Evolutionary conservation across 306 rosid species (phyloP).

Genomic region (Casuarina glauca): DNA sequence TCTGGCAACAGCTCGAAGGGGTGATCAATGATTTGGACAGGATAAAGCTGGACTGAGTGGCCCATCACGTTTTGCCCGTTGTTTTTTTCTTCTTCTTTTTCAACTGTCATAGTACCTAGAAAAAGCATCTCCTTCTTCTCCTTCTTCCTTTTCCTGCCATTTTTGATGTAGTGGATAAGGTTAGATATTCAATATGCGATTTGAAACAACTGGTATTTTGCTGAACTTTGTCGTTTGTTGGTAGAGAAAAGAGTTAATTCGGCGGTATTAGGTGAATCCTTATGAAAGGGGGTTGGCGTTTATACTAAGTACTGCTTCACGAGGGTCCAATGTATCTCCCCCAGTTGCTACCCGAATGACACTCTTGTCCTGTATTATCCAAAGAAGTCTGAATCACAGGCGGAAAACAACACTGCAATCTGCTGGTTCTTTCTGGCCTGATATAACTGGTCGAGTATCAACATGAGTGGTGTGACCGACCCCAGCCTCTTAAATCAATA

Average conservation of each 20-base stretch:
- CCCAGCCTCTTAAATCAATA: too few relatives aligned
- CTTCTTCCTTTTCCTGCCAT: neutral
- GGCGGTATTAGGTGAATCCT: neutral
- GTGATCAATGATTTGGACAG: conserved; percentile 76
- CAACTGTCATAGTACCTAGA: conserved; percentile 14
- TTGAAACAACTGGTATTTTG: conserved; percentile 3
- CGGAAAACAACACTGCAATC: too few relatives aligned
- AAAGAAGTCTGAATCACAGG: too few relatives aligned
- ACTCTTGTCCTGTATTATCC: too few relatives aligned
- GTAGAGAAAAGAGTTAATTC: neutral
- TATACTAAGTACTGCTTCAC: too few relatives aligned
- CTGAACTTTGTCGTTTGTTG: neutral
- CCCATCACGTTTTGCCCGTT: neutral
- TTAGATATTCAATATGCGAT: conserved; percentile 37
- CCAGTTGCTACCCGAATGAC: too few relatives aligned
- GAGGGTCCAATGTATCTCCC: too few relatives aligned
- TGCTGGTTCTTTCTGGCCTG: too few relatives aligned
- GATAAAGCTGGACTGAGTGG: conserved; percentile 71
- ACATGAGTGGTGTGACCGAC: too few relatives aligned
- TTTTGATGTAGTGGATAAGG: conserved; percentile 38
- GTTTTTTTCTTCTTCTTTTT: neutral
- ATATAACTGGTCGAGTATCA: too few relatives aligned
- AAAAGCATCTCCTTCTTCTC: conserved; percentile 1
- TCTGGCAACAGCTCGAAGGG: conserved; percentile 68
- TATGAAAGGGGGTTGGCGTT: neutral